Conservation (phyloP, 2,329 filamentous ascomycete species). For the Ophiognomonia clavigignenti-juglandacearum region DNA sequence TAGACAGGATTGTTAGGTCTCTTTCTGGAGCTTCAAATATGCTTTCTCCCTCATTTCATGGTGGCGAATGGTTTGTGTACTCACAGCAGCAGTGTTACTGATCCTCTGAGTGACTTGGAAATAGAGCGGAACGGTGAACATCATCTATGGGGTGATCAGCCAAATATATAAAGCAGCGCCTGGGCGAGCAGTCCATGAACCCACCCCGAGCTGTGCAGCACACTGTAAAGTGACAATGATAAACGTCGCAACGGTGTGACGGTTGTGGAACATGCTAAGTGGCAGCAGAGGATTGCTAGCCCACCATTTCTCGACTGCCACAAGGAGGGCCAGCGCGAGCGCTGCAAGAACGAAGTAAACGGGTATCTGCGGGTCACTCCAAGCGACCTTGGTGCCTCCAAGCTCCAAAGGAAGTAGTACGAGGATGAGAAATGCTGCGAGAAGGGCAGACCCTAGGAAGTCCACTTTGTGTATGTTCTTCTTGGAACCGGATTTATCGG, state of each 20-base stretch:
- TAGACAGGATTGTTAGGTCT: neutral
- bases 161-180: no score
- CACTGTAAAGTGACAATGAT: conserved; percentile 48
- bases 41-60: no score
- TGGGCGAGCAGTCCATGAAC: no score
- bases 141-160: no score
- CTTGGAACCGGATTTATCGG: conserved; percentile 18
- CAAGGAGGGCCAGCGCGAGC: conserved; percentile 27
- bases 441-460: conserved; percentile 48
- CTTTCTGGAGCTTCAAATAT: neutral
- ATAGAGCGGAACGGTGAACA: conserved; percentile 65
- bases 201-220: conserved; percentile 52
- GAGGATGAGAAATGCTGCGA: conserved; percentile 31
- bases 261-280: conserved; percentile 45
- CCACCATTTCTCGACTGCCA: conserved; percentile 29
- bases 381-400: conserved; percentile 32
- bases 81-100: conserved; percentile 48
- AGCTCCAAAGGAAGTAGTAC: conserved; percentile 36
- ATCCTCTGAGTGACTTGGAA: conserved; percentile 59
- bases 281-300: conserved; percentile 56
- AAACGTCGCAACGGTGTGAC: conserved; percentile 49
- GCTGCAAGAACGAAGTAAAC: conserved; percentile 26
- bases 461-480: conserved; percentile 52
- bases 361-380: conserved; percentile 31
- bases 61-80: neutral